Conservation (phyloP, 495 filamentous ascomycete species). For the Collariella sp. region DNA sequence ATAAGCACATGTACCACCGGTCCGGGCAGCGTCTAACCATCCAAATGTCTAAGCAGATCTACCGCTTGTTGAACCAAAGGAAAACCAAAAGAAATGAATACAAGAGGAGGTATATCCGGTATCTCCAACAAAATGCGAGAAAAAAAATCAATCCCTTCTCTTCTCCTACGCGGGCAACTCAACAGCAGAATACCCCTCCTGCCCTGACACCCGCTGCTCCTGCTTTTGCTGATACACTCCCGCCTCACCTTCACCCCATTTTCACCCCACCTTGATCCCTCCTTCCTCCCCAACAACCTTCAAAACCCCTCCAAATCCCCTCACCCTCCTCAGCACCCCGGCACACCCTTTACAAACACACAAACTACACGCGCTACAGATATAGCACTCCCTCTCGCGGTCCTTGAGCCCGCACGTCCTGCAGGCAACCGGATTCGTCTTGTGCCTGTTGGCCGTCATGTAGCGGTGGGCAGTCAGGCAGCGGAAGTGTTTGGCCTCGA, state of each 20-base stretch:
- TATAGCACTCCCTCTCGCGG: conserved; percentile 17
- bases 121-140: background rate
- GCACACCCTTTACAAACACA: conserved; percentile 20
- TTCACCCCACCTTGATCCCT: background rate
- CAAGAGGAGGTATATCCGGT: background rate
- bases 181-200: too few species aligned
- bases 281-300: conserved; percentile 7
- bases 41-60: background rate
- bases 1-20: background rate
- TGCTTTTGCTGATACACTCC: too few species aligned
- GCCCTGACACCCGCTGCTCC: too few species aligned
- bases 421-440: conserved; percentile 23
- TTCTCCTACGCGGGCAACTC: too few species aligned
- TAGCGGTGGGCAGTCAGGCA: conserved; percentile 24
- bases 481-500: conserved; percentile 16
- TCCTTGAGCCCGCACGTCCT: conserved; percentile 24
- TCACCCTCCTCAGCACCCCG: conserved; percentile 2
- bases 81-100: background rate
- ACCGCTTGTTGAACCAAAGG: background rate
- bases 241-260: background rate
- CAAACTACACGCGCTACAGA: conserved; percentile 25
- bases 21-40: background rate
- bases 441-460: conserved; percentile 24
- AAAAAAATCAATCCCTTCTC: too few species aligned
- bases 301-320: conserved; percentile 19